Evolutionary conservation across 306 rosid species (phyloP).

Genomic region (Astragalus glycyphyllos): DNA sequence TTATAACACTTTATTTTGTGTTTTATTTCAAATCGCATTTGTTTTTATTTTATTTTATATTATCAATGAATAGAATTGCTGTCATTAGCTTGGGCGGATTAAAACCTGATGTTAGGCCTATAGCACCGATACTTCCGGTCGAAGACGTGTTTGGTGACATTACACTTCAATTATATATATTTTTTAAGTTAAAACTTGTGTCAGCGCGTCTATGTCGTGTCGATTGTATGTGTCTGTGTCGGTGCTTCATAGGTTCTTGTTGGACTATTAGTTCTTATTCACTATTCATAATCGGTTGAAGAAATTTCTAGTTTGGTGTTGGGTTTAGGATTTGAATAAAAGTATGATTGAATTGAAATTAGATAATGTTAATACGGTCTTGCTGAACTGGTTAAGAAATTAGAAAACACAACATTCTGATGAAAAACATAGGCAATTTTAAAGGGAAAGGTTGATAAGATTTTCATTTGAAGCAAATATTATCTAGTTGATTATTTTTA

Average conservation of each 20-base stretch:
- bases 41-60: neutral
- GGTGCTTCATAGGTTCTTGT: too few species aligned
- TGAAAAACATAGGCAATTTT: neutral
- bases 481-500: neutral
- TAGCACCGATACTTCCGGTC: too few species aligned
- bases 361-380: neutral
- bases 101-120: too few species aligned
- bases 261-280: neutral
- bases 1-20: neutral
- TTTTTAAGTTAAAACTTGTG: too few species aligned
- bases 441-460: neutral
- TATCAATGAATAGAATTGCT: conserved; percentile 7
- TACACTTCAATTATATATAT: too few species aligned
- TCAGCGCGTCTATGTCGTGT: too few species aligned
- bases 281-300: conserved; percentile 16
- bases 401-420: neutral
- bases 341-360: conserved; percentile 31
- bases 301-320: conserved; percentile 17
- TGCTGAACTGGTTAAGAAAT: neutral
- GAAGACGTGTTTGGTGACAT: too few species aligned
- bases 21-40: neutral
- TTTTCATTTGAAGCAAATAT: neutral
- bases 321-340: conserved; percentile 28
- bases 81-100: conserved; percentile 25
- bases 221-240: too few species aligned